These are phyloP conservation scores for Barnettozyma siamensis DNA, from an alignment of 805 yeast species.

Conservation along the genomic window DNA sequence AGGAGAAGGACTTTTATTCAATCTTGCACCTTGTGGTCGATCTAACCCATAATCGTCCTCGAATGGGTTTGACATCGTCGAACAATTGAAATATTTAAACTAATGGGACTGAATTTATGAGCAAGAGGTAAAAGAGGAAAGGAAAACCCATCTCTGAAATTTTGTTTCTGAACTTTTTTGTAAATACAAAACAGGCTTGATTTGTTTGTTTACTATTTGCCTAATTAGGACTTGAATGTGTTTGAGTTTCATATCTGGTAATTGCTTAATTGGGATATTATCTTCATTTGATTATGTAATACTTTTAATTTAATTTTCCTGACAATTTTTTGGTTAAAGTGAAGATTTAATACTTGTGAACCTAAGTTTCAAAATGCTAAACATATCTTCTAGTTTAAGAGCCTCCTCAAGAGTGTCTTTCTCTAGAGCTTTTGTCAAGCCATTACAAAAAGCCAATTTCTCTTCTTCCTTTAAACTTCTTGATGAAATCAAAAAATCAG, in stretches of 20 bases:
- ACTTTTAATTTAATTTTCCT: neutral
- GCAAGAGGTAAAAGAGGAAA: neutral
- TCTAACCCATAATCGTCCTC: constrained; percentile 22
- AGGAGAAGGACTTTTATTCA: constrained; percentile 19
- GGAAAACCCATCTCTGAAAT: neutral
- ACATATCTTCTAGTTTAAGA: neutral
- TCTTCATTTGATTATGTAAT: neutral
- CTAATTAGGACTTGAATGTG: constrained; percentile 13
- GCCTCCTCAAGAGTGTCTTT: neutral
- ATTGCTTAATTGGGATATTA: constrained; percentile 4
- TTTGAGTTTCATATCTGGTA: neutral
- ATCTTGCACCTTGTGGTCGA: constrained; percentile 20
- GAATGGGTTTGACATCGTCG: constrained; percentile 23
- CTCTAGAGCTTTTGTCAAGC: neutral
- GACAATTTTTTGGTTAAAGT: no score
- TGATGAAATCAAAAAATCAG: constrained; percentile 14
- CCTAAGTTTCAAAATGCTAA: no score
- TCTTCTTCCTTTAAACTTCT: constrained; percentile 15
- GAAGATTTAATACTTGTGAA: no score
- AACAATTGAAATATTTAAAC: neutral
- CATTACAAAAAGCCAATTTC: constrained; percentile 1
- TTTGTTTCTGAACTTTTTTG: neutral
- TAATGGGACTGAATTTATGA: neutral
- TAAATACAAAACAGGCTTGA: neutral
- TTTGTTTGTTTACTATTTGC: constrained; percentile 20